Percentiles rank a stretch among this genome's conserved stretches.
Evolutionary conservation across 164 flowering plant species (phyloP).

Genomic region (Magnolia officinalis): DNA sequence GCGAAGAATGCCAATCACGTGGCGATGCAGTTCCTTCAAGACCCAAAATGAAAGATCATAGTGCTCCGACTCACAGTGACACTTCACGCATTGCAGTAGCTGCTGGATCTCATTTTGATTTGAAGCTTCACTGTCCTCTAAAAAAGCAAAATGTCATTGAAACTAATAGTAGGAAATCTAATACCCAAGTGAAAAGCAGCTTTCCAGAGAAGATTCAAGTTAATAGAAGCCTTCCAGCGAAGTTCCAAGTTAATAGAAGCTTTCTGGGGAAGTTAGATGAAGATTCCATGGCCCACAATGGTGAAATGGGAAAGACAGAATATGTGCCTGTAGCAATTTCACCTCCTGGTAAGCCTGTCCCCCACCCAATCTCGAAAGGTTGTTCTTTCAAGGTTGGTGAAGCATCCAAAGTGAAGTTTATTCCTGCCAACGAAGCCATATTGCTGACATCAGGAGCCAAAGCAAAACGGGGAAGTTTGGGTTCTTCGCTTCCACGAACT

Average conservation of each 20-base stretch:
- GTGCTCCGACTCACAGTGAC: neutral
- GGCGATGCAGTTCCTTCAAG: neutral
- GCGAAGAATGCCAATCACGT: neutral
- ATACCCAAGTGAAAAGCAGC: neutral
- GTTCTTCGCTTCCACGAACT: too few species aligned
- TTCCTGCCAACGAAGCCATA: neutral
- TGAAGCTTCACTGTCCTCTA: neutral
- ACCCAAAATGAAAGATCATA: neutral
- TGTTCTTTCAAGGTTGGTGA: neutral
- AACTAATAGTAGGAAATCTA: neutral
- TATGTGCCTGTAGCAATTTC: neutral
- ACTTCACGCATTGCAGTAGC: neutral
- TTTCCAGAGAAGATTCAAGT: neutral
- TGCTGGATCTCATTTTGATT: neutral
- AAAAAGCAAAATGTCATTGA: neutral
- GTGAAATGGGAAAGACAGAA: neutral
- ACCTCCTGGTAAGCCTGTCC: neutral
- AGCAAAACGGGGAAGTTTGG: neutral
- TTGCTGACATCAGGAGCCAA: neutral
- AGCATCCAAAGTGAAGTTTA: neutral
- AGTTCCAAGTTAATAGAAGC: neutral
- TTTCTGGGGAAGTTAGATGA: neutral
- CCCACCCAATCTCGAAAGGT: neutral
- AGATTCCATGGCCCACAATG: neutral
- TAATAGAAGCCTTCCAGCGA: neutral